Evolutionary conservation across 495 filamentous ascomycete genomes (phyloP), one percentile per base, ranked within the genome.

Genomic region (Hypoxylon crocopeplum): DNA sequence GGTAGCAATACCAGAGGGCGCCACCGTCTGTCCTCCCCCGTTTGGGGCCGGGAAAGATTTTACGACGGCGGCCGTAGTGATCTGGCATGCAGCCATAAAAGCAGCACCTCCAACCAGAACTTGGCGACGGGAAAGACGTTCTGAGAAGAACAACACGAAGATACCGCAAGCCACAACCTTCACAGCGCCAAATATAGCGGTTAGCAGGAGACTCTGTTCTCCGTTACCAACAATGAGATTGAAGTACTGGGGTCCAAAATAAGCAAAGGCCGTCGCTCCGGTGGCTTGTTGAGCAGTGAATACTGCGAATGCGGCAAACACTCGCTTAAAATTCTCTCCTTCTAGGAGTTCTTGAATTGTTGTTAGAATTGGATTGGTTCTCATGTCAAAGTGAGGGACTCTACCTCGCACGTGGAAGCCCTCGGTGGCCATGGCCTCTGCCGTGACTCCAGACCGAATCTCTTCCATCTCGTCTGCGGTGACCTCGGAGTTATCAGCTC

Each of bases 141-240:
- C 75, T 3, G 74, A 62, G 19, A 79, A 69, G 37, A 69, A 68
- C 30, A 69, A 62, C 7, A 77, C 72, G 39, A 75, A 76, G 50
- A 44, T 68, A 46, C 46, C 74, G 62, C 67, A 79, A 68, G 56
- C 78, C 1, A 75, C 69, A 5, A 81, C 76, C 57, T 82, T 82
- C 22, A 79, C 75, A 2, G 76, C 61, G n/a, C 77, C 77, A 45
- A 82, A 83, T 63, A 82, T 78, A n/a, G 79, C 76, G 1, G 77
- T 80, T 16, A 80, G 66, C 5, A 84, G 62, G 25, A 76, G 72
- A 41, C 75, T 71, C 34, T 72, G 72, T 24, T 76, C 67, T 7
- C 71, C 69, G 7, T 73, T 71, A 7, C 76, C 76, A 16, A 68
- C 69, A 12, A 82, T 70, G 3, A 76, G 64, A 27, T 75, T 73